Evolutionary conservation across 2,329 filamentous ascomycete genomes (phyloP).

Genomic region (Microsporum audouinii): DNA sequence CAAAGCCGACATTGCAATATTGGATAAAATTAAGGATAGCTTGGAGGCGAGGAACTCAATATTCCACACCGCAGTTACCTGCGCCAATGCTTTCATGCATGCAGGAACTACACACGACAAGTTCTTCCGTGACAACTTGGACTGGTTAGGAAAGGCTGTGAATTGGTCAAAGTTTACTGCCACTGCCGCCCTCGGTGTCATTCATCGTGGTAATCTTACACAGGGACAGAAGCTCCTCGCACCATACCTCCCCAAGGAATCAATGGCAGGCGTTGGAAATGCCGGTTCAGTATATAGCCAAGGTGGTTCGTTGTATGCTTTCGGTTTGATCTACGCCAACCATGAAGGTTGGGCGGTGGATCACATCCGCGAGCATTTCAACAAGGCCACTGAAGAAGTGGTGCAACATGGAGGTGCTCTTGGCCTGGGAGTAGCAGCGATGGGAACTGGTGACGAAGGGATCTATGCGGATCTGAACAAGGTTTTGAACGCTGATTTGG

Average conservation of each 20-base stretch:
- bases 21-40: conserved; percentile 94
- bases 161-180: conserved; percentile 99
- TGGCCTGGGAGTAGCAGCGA: conserved; percentile 89
- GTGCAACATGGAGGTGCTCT: conserved; percentile 94
- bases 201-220: conserved; percentile 87
- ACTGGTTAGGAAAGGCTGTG: conserved; percentile 95
- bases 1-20: conserved; percentile 76
- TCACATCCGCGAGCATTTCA: conserved; percentile 38
- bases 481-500: conserved; percentile 85
- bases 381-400: conserved; percentile 54
- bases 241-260: conserved; percentile 75
- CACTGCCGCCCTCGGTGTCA: conserved; percentile 88
- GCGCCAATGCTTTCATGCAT: conserved; percentile 99
- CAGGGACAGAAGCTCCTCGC: conserved; percentile 89
- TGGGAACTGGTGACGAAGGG: conserved; percentile 84
- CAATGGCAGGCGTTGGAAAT: conserved; percentile 50
- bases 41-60: conserved; percentile 94
- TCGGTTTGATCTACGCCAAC: conserved; percentile 93
- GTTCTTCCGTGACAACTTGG: conserved; percentile 95
- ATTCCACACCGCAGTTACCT: conserved; percentile 93
- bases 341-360: conserved; percentile 73
- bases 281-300: conserved; percentile 88
- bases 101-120: conserved; percentile 96
- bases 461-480: conserved; percentile 86
- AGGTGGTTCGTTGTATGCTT: conserved; percentile 87